A percentile compares a stretch with the other conserved stretches of the same genome.
Conservation (phyloP, 1,284 basidiomycete species). For the Chondrostereum purpureum region DNA sequence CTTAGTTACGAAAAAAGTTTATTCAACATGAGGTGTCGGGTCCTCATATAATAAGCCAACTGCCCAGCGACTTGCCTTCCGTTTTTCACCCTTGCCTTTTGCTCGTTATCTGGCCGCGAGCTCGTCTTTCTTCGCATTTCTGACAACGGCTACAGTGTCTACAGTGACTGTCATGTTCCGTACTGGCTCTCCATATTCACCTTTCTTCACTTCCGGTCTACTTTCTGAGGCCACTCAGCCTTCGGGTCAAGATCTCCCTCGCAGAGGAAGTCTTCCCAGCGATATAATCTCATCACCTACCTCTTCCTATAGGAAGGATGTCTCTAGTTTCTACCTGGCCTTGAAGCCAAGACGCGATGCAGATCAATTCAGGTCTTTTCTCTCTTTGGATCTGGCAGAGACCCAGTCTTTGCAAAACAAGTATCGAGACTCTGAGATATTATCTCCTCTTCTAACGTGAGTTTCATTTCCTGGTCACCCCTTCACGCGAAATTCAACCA, state of each 20-base stretch:
- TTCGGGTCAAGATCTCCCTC: constrained; percentile 26
- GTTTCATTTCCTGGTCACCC: too few relatives aligned
- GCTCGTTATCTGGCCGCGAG: too few relatives aligned
- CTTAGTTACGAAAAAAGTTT: too few relatives aligned
- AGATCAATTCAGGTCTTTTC: constrained; percentile 43
- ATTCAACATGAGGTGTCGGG: too few relatives aligned
- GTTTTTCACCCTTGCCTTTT: too few relatives aligned
- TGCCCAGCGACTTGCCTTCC: too few relatives aligned
- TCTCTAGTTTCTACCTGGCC: constrained; percentile 44
- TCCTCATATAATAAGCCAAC: too few relatives aligned
- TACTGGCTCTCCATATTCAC: constrained; percentile 40
- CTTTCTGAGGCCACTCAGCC: constrained; percentile 28
- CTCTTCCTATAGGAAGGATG: constrained; percentile 21
- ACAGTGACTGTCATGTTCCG: constrained; percentile 22
- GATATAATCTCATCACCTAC: constrained; percentile 21
- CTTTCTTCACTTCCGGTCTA: constrained; percentile 58
- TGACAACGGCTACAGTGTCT: too few relatives aligned
- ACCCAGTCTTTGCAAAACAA: constrained; percentile 34
- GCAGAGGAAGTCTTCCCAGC: constrained; percentile 38
- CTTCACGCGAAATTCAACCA: too few relatives aligned
- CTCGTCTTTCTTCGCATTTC: not conserved
- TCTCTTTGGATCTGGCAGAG: constrained; percentile 57
- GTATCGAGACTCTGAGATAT: too few relatives aligned
- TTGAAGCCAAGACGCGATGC: constrained; percentile 36
- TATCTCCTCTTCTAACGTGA: too few relatives aligned